These are phyloP conservation scores for Fraxinus albicans DNA, from an alignment of 305 asterid genomes.

Conservation along the genomic window DNA sequence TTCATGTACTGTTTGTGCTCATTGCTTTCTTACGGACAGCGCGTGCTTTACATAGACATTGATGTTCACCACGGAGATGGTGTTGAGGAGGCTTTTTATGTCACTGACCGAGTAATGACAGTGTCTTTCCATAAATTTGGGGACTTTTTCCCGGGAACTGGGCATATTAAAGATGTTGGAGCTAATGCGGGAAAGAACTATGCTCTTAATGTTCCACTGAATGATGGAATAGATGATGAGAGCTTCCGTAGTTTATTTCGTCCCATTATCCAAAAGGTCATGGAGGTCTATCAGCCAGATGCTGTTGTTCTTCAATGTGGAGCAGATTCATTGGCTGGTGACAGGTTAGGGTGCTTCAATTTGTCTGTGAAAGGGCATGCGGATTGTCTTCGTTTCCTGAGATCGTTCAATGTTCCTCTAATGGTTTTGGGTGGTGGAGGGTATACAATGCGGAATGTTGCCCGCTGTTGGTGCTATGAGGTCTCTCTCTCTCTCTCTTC, in stretches of 20 bases:
- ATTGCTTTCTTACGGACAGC: conserved; percentile 41
- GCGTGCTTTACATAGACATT: conserved; percentile 76
- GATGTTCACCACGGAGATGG: conserved; percentile 96
- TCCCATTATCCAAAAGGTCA: conserved; percentile 74
- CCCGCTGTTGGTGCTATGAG: conserved; percentile 96
- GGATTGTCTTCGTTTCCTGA: conserved; percentile 71
- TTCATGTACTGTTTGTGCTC: conserved; percentile 14
- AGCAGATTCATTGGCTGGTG: conserved; percentile 92
- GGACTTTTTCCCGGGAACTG: conserved; percentile 92
- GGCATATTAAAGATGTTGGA: conserved; percentile 75
- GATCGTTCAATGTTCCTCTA: conserved; percentile 86
- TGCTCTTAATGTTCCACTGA: conserved; percentile 83
- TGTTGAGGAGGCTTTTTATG: conserved; percentile 87
- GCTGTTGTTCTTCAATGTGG: conserved; percentile 95
- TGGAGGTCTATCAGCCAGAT: conserved; percentile 84
- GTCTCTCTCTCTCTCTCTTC: conserved; percentile 34
- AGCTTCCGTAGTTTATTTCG: conserved; percentile 66
- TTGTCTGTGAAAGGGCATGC: conserved; percentile 91
- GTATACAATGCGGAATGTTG: conserved; percentile 82
- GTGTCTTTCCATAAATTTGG: conserved; percentile 86
- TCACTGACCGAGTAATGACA: conserved; percentile 84
- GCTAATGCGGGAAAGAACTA: conserved; percentile 57
- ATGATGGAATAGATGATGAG: conserved; percentile 76
- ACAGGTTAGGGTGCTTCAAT: conserved; percentile 88
- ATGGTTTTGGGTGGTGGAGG: conserved; percentile 97